Base-by-base conservation (phyloP, 768 basidiomycete species). In the Lactifluus rugatus region DNA sequence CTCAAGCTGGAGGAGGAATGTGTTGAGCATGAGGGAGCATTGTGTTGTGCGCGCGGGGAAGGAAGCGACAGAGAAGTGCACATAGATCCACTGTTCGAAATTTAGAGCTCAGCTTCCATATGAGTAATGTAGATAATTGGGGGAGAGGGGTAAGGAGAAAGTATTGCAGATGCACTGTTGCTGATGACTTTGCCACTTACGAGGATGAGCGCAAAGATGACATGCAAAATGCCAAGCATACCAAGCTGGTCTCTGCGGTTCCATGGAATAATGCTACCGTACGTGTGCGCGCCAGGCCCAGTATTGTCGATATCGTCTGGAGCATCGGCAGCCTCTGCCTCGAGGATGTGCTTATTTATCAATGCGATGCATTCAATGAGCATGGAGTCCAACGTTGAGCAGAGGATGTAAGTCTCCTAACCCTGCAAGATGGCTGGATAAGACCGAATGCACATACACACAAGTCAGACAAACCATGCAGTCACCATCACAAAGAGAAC, bases 171-270 rank as follows among this genome's bases (percentile, higher is more conserved):
- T 84, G 65, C 65, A 93, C 93, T 70, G 65, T 96, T 93, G 26
- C 76, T 74, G 17, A 96, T 75, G 14, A 81, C 78, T 10, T 86
- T 74, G 46, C 90, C 90, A 62, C 81, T 84, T 44, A 86, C 87
- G n/a, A 98, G 76, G 48, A 98, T 83, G 23, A 96, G 74, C 0
- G 86, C 82, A 10, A 97, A 80, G 37, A 98, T 78, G 16, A 90
- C 81, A 54, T 91, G 87, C 14, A 93, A 75, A 4, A 96, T 70
- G 8, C 93, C 94, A 23, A 87, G 67, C 2, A 79, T 66, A 1
- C 78, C 84, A 1, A 91, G 74, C 61, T 93, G 78, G 67, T 92
- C 83, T 11, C 74, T 67, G 53, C 72, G 75, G 58, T 80, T 85
- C 85, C 87, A 90, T 0, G 85, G 82, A 46, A 93, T 74, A 63